Conservation (phyloP, 495 filamentous ascomycete genomes). For the Aspergillus bertholletiae region DNA sequence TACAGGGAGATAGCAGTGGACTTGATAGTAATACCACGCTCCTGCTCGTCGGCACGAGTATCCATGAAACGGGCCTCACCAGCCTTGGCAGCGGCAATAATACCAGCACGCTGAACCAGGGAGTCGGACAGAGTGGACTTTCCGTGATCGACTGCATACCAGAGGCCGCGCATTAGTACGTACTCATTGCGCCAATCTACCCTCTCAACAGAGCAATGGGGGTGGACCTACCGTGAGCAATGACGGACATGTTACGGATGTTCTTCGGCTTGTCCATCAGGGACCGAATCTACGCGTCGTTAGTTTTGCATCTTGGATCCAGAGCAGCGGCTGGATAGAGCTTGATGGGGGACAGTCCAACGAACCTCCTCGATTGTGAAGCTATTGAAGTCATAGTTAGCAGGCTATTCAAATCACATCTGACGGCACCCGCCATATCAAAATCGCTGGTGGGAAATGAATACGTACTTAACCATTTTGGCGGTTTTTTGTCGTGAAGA, state of each 20-base stretch:
- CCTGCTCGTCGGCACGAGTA: slow-evolving; percentile 95
- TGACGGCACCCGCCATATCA: neutral
- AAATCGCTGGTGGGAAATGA: slow-evolving; percentile 2
- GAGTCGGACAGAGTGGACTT: slow-evolving; percentile 99
- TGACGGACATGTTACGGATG: slow-evolving; percentile 99
- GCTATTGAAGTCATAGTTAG: slow-evolving; percentile 53
- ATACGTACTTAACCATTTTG: slow-evolving; percentile 99
- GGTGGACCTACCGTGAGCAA: slow-evolving; percentile 78
- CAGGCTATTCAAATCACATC: slow-evolving; percentile 2
- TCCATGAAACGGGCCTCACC: slow-evolving; percentile 95
- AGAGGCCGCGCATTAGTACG: neutral
- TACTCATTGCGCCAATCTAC: neutral
- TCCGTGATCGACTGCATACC: slow-evolving; percentile 85
- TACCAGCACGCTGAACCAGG: slow-evolving; percentile 97
- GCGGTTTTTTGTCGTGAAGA: slow-evolving; percentile 63
- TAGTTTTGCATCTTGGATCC: slow-evolving; percentile 3
- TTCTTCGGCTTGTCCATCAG: slow-evolving; percentile 98
- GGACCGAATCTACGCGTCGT: slow-evolving; percentile 62
- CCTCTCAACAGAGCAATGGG: neutral
- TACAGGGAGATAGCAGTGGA: slow-evolving; percentile 99
- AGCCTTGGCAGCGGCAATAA: slow-evolving; percentile 97
- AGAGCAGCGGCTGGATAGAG: neutral
- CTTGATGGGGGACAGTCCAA: neutral
- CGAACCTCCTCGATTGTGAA: slow-evolving; percentile 96
- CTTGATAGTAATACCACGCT: slow-evolving; percentile 99